Evolutionary conservation across 202 grass and related monocot genomes (phyloP).

Genomic region (Setaria viridis): DNA sequence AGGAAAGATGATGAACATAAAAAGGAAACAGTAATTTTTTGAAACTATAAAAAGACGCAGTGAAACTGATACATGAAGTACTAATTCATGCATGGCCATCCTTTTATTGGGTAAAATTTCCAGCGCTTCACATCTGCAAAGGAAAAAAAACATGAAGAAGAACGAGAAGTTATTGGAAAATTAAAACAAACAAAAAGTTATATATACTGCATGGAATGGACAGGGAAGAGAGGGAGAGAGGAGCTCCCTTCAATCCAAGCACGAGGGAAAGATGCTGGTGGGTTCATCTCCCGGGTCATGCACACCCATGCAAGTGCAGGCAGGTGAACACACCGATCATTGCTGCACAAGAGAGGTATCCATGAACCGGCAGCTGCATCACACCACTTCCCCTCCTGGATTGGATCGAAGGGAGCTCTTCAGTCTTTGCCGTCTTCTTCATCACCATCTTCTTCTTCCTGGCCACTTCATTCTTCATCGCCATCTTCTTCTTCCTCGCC

Average conservation of each 20-base stretch:
- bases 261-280: constrained; percentile 67
- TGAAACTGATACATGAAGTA: background rate
- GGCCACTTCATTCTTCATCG: background rate
- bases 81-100: background rate
- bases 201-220: background rate
- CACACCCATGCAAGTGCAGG: constrained; percentile 69
- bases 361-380: constrained; percentile 83
- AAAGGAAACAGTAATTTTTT: background rate
- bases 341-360: constrained; percentile 63
- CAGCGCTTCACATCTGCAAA: background rate
- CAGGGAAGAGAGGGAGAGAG: constrained; percentile 51
- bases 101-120: background rate
- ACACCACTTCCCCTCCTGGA: constrained; percentile 69
- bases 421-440: background rate
- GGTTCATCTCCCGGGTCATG: constrained; percentile 81
- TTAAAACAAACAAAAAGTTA: background rate
- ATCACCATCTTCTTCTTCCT: background rate
- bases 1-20: background rate
- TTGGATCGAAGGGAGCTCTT: constrained; percentile 94
- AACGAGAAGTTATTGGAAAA: no score
- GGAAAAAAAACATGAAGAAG: no score
- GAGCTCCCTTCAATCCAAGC: constrained; percentile 99
- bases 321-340: background rate
- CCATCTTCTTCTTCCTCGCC: background rate
- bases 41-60: background rate